These are phyloP conservation scores for Mycena amicta DNA, from an alignment of 768 basidiomycete species.

Conservation along the genomic window DNA sequence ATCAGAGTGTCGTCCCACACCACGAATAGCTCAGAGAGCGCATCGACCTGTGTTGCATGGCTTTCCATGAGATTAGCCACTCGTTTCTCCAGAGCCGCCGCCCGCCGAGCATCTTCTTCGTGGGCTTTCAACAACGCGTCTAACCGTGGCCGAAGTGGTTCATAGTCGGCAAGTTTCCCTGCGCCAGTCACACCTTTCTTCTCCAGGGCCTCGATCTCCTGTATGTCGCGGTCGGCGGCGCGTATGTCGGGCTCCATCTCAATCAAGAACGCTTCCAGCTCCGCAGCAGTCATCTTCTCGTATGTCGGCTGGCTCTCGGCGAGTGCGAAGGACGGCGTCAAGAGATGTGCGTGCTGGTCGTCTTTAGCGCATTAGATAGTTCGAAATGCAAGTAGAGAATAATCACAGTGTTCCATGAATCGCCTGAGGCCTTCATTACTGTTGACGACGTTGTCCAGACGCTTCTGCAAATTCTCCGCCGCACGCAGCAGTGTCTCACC, in stretches of 20 bases:
- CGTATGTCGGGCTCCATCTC: slow-evolving; percentile 88
- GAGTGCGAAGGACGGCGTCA: slow-evolving; percentile 77
- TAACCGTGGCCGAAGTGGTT: slow-evolving; percentile 70
- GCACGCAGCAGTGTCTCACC: slow-evolving; percentile 61
- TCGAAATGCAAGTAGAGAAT: slow-evolving; percentile 1
- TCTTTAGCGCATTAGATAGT: slow-evolving; percentile 42
- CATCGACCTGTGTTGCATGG: slow-evolving; percentile 78
- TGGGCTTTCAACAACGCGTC: slow-evolving; percentile 57
- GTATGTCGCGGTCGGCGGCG: slow-evolving; percentile 79
- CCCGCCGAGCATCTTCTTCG: slow-evolving; percentile 59
- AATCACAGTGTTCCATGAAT: slow-evolving; percentile 75
- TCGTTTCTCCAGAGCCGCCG: slow-evolving; percentile 63
- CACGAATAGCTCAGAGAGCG: slow-evolving; percentile 81
- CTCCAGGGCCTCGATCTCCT: slow-evolving; percentile 72
- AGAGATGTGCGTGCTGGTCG: slow-evolving; percentile 72
- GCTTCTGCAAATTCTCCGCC: slow-evolving; percentile 61
- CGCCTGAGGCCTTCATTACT: slow-evolving; percentile 70
- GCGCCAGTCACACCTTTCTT: slow-evolving; percentile 72
- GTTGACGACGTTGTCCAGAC: slow-evolving; percentile 59
- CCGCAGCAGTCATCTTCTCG: slow-evolving; percentile 64
- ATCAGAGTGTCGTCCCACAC: slow-evolving; percentile 79
- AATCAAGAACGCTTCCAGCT: slow-evolving; percentile 67
- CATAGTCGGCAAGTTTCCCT: slow-evolving; percentile 71
- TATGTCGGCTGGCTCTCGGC: slow-evolving; percentile 55
- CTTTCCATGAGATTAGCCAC: slow-evolving; percentile 66